A percentile compares a stretch with the other conserved stretches of the same genome.
Conservation (phyloP, 177 flowering plant species). For the Vitis hybrid region DNA sequence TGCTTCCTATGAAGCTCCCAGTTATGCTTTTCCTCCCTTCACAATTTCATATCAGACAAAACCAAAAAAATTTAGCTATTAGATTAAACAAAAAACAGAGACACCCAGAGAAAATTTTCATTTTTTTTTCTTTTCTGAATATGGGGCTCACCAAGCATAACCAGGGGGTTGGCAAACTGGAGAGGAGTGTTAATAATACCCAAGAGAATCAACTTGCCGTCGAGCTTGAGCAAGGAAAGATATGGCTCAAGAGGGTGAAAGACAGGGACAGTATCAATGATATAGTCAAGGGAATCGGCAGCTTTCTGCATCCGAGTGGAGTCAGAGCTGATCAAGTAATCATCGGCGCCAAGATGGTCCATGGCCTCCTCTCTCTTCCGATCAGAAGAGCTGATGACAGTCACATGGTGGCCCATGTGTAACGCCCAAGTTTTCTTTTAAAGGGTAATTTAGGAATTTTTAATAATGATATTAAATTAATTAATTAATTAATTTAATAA, state of each 20-base stretch:
- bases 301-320: slow-evolving; percentile 33
- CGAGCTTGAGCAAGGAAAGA: slow-evolving; percentile 55
- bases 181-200: slow-evolving; percentile 66
- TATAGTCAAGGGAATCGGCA: slow-evolving; percentile 37
- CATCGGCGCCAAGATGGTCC: slow-evolving; percentile 68
- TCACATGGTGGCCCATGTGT: slow-evolving; percentile 85
- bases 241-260: slow-evolving; percentile 80
- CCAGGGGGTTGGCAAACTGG: slow-evolving; percentile 53
- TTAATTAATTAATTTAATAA: no score
- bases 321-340: slow-evolving; percentile 64
- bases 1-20: slow-evolving; percentile 77
- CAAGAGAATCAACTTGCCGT: slow-evolving; percentile 66
- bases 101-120: not conserved
- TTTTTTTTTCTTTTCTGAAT: no score
- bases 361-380: slow-evolving; percentile 63
- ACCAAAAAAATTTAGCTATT: not conserved
- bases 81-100: not conserved
- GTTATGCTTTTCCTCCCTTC: slow-evolving; percentile 67
- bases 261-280: not conserved
- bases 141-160: slow-evolving; percentile 51
- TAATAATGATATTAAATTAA: no score
- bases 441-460: no score
- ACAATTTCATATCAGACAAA: not conserved
- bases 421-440: no score
- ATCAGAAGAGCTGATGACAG: slow-evolving; percentile 75